A percentile compares a stretch with the other conserved stretches of the same genome.
Evolutionary conservation across 805 yeast genomes (phyloP).

Genomic region (Tetrapisispora pingtungensis): DNA sequence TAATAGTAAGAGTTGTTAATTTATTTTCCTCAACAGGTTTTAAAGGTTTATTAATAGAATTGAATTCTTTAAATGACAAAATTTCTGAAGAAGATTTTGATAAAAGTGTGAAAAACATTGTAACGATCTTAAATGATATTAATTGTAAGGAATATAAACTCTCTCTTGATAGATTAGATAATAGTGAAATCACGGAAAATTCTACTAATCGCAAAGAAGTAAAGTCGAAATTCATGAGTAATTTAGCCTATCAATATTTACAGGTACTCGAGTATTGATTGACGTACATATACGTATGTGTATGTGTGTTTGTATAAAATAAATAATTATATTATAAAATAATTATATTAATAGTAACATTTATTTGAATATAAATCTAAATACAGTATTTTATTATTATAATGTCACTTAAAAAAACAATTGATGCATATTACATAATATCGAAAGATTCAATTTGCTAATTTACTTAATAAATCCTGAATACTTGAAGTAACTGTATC

Average conservation of each 20-base stretch:
- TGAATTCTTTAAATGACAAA: conserved; percentile 9
- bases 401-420: too few species aligned
- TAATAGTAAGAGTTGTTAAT: conserved; percentile 21
- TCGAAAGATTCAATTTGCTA: conserved; percentile 18
- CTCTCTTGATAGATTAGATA: conserved; percentile 5
- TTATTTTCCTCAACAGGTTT: conserved; percentile 27
- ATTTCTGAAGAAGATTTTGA: conserved; percentile 11
- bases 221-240: conserved; percentile 10
- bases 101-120: conserved; percentile 10
- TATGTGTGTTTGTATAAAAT: not conserved
- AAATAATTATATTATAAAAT: not conserved
- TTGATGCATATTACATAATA: too few species aligned
- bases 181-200: conserved; percentile 2
- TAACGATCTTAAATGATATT: conserved; percentile 12
- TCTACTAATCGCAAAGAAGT: conserved; percentile 4
- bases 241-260: conserved; percentile 25
- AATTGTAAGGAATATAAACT: conserved; percentile 15
- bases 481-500: conserved; percentile 25
- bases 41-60: conserved; percentile 24
- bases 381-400: too few species aligned
- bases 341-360: too few species aligned
- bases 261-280: conserved; percentile 18
- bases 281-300: too few species aligned
- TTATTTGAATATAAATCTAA: too few species aligned
- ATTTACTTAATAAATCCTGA: conserved; percentile 28